Base-by-base conservation (phyloP, 2,329 filamentous ascomycete genomes). In the Pseudocercospora macadamiae region DNA sequence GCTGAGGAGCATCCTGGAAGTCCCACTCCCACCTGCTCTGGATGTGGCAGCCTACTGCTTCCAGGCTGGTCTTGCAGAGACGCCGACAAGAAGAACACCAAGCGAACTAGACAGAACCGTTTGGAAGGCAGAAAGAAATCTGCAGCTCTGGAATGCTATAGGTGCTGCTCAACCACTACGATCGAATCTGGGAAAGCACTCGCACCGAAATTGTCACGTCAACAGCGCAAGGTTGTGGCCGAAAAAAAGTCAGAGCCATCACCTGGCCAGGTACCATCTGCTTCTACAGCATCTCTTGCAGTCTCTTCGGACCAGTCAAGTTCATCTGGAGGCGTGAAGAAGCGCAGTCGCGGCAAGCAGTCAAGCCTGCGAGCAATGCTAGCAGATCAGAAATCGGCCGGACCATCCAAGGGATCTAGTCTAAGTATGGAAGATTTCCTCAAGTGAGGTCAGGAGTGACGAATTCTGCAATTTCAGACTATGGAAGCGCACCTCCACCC, bases 31-130 rank as follows among this genome's bases (percentile, higher is more conserved):
- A 75, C 80, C 21, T 89, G 87, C 71, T 78, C 76, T 49, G 79
- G 80, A 53, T 89, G 87, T 67, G 86, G 87, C 14, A 80, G 82
- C 59, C 84, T 88, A 30, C 79, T 87, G 75, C 74, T 86, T 2
- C 74, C 79, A 1, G 84, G 85, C 25, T 65, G 60, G 60, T 62
- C 59, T 21, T 62, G 64, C 52, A 39, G 18, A 14, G 32, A 10
- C 2, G 28, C n/a, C 3, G 14, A 8, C 4, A 36, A 14, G 3
- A 28, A 25, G 28, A 9, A 10, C 9, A 25, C 10, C 25, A 57
- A 57, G 14, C 53, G 48, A 14, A 55, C 55, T 10, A 45, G 58
- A 16, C 37, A 51, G 51, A 51, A 58, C 23, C 57, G 52, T 30
- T 25, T 54, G 42, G 42, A 6, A 5, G n/a, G 16, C 3, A 26